These are phyloP conservation scores for Euphorbia schlechtendalii DNA, from an alignment of 441 rosid genomes.

Conservation along the genomic window DNA sequence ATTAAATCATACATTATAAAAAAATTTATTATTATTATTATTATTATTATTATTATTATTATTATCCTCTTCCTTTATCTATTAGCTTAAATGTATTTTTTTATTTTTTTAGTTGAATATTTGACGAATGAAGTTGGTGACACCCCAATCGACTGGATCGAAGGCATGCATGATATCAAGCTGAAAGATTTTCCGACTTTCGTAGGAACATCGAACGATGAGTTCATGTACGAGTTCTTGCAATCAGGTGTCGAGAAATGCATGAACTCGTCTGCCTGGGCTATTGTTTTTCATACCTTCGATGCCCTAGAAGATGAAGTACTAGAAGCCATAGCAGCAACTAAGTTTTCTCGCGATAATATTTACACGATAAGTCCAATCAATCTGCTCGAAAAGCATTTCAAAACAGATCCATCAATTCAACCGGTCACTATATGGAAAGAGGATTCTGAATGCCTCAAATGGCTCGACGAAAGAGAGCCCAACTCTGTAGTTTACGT, in stretches of 20 bases:
- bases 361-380: constrained; percentile 30
- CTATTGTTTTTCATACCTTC: constrained; percentile 24
- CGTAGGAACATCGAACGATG: neutral
- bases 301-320: constrained; percentile 25
- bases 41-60: no score
- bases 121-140: neutral
- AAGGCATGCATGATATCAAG: neutral
- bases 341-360: constrained; percentile 4
- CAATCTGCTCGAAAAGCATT: constrained; percentile 15
- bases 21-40: no score
- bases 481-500: constrained; percentile 30
- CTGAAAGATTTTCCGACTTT: neutral
- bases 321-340: constrained; percentile 19
- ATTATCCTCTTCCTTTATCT: no score
- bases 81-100: neutral
- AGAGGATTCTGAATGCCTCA: constrained; percentile 28
- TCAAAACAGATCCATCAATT: neutral
- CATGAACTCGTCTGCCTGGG: constrained; percentile 10
- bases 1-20: no score
- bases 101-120: neutral
- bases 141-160: neutral
- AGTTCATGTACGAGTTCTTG: neutral
- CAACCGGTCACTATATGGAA: constrained; percentile 25
- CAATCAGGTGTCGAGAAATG: neutral
- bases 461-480: constrained; percentile 29